Percentiles rank a stretch among this genome's conserved stretches.
phyloP scores from a whole-genome alignment of 257 asterid genomes.

The Salvia rosmarinus region DNA sequence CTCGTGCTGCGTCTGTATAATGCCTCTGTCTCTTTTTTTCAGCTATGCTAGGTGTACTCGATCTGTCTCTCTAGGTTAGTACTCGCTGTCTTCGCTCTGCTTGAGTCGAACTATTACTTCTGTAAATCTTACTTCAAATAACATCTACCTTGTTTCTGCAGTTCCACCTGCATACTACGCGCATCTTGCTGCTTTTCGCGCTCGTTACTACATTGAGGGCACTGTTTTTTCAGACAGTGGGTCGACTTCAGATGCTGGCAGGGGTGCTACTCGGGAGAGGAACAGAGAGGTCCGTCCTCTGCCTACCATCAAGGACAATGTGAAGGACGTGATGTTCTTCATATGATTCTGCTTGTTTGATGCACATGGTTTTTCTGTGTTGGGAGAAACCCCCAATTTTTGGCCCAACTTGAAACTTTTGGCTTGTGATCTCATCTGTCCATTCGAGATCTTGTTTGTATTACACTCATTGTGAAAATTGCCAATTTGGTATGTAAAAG shows the following conservation, averaged over 20 bases:
- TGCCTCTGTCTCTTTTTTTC: not conserved
- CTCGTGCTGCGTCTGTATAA: not conserved
- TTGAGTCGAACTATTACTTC: not conserved
- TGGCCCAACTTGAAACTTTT: not conserved
- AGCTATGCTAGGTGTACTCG: slow-evolving; percentile 84
- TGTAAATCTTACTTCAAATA: not conserved
- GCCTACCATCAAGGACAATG: slow-evolving; percentile 53
- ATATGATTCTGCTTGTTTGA: slow-evolving; percentile 40
- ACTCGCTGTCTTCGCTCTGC: not conserved
- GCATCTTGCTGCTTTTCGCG: slow-evolving; percentile 77
- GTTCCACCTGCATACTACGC: slow-evolving; percentile 94
- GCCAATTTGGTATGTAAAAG: no score
- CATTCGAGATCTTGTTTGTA: no score
- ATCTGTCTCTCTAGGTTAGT: slow-evolving; percentile 71
- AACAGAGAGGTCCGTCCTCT: slow-evolving; percentile 34
- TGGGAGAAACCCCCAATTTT: not conserved
- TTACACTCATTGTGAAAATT: no score
- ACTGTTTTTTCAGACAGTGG: slow-evolving; percentile 43
- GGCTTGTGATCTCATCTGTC: no score
- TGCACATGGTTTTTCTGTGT: not conserved
- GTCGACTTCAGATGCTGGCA: slow-evolving; percentile 42
- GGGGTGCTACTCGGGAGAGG: slow-evolving; percentile 47
- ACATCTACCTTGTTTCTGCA: slow-evolving; percentile 30
- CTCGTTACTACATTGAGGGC: slow-evolving; percentile 67
- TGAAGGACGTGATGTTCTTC: slow-evolving; percentile 74